Evolutionary conservation across 2,329 filamentous ascomycete species (phyloP).

Genomic region (Epichloe typhina): DNA sequence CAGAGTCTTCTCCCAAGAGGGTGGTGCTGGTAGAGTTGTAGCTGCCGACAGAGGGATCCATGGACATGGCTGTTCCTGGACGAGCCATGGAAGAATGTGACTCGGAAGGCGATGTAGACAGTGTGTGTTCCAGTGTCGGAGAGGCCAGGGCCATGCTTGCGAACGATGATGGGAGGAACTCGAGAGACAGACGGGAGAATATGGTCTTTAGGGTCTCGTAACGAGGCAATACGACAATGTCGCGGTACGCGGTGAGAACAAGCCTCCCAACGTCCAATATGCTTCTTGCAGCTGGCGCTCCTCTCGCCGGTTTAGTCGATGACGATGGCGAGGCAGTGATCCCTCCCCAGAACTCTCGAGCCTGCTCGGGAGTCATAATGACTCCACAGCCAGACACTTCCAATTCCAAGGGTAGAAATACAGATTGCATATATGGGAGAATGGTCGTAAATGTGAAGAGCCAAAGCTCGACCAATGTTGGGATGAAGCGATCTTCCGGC

Average conservation of each 20-base stretch:
- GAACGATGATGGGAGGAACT: slow-evolving; percentile 50
- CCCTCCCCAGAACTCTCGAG: slow-evolving; percentile 81
- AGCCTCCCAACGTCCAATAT: slow-evolving; percentile 79
- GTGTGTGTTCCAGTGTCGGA: slow-evolving; percentile 35
- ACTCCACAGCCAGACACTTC: slow-evolving; percentile 79
- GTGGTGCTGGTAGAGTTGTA: slow-evolving; percentile 72
- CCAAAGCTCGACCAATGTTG: slow-evolving; percentile 86
- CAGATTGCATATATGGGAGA: slow-evolving; percentile 85
- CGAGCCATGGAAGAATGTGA: slow-evolving; percentile 34
- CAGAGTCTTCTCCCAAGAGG: slow-evolving; percentile 53
- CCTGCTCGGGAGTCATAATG: slow-evolving; percentile 65
- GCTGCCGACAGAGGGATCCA: slow-evolving; percentile 63
- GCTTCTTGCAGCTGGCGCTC: slow-evolving; percentile 29
- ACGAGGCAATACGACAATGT: slow-evolving; percentile 75
- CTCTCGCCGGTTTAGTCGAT: slow-evolving; percentile 23
- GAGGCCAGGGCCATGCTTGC: slow-evolving; percentile 39
- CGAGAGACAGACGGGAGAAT: slow-evolving; percentile 78
- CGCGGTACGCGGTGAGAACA: slow-evolving; percentile 76
- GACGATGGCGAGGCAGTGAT: slow-evolving; percentile 34
- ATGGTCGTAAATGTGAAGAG: slow-evolving; percentile 83
- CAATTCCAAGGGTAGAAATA: slow-evolving; percentile 83
- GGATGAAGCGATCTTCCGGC: slow-evolving; percentile 78
- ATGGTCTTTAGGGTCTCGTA: slow-evolving; percentile 82
- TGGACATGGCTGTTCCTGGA: slow-evolving; percentile 60
- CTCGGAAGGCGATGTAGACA: slow-evolving; percentile 39